Conservation (phyloP, 1,139 yeast species). For the Diutina neorugosa region DNA sequence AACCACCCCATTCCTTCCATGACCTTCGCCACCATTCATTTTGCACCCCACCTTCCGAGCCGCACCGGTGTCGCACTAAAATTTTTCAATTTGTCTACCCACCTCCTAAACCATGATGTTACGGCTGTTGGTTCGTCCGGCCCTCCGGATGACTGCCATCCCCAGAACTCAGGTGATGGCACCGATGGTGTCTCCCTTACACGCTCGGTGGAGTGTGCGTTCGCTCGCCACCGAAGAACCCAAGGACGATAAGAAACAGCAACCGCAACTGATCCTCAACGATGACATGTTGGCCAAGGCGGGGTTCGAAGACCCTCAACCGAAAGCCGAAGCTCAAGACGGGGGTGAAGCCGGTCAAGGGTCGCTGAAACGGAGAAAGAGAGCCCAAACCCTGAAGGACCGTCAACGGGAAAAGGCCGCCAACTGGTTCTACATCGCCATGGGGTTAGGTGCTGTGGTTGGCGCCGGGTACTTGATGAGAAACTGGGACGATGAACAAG, state of each 20-base stretch:
- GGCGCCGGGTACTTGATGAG: conserved; percentile 71
- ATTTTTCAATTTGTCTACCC: background rate
- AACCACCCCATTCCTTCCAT: too few relatives aligned
- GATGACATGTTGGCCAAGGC: conserved; percentile 79
- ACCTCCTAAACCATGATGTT: background rate
- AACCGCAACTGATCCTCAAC: conserved; percentile 50
- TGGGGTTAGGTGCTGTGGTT: conserved; percentile 48
- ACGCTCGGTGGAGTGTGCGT: background rate
- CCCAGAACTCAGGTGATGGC: background rate
- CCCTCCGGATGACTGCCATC: background rate
- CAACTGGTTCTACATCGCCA: conserved; percentile 50
- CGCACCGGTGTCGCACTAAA: background rate
- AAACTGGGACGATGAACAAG: conserved; percentile 78
- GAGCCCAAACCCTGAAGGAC: conserved; percentile 49
- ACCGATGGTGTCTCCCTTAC: background rate
- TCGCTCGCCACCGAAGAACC: background rate
- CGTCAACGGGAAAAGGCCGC: conserved; percentile 50
- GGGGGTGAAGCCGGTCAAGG: conserved; percentile 7
- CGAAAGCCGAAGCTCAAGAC: conserved; percentile 9
- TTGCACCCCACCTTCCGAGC: too few relatives aligned
- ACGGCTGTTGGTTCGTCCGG: conserved; percentile 1
- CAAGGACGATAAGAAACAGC: conserved; percentile 9
- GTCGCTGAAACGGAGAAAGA: conserved; percentile 34
- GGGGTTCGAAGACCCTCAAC: conserved; percentile 45
- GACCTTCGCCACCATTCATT: background rate